phyloP scores from a whole-genome alignment of 257 asterid species.

The Solanum rostratum region DNA sequence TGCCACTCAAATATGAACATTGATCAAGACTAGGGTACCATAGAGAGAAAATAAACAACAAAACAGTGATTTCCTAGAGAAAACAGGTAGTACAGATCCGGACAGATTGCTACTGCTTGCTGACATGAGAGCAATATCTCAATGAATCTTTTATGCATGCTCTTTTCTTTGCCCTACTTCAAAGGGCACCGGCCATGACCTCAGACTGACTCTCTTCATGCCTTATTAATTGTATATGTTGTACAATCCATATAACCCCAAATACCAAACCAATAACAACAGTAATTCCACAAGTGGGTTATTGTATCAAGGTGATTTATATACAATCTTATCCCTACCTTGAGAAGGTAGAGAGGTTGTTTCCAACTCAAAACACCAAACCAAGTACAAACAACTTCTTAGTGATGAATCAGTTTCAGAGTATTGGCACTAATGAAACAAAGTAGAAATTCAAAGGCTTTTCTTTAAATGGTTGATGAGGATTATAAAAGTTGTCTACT shows the following conservation, averaged over 20 bases:
- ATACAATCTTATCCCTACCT: background rate
- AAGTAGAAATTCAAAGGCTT: background rate
- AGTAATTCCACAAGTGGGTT: background rate
- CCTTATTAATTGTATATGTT: background rate
- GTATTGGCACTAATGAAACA: background rate
- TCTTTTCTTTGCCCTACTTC: slow-evolving; percentile 1
- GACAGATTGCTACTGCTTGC: background rate
- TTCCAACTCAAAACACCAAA: background rate
- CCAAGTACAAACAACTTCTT: background rate
- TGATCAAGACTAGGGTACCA: background rate
- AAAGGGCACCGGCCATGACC: background rate
- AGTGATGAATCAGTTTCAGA: background rate
- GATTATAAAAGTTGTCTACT: background rate
- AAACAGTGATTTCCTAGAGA: background rate
- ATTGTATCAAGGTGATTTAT: background rate
- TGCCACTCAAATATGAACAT: background rate
- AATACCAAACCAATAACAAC: background rate
- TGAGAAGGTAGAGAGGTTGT: background rate
- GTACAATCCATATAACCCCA: background rate
- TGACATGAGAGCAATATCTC: background rate
- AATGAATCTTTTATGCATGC: background rate
- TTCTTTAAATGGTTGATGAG: background rate
- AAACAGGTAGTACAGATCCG: background rate
- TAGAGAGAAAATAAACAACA: background rate
- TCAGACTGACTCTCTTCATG: background rate